Evolutionary conservation across 1,284 basidiomycete genomes (phyloP), one percentile per base, ranked within the genome.

Genomic region (Moesziomyces globuligerus): DNA sequence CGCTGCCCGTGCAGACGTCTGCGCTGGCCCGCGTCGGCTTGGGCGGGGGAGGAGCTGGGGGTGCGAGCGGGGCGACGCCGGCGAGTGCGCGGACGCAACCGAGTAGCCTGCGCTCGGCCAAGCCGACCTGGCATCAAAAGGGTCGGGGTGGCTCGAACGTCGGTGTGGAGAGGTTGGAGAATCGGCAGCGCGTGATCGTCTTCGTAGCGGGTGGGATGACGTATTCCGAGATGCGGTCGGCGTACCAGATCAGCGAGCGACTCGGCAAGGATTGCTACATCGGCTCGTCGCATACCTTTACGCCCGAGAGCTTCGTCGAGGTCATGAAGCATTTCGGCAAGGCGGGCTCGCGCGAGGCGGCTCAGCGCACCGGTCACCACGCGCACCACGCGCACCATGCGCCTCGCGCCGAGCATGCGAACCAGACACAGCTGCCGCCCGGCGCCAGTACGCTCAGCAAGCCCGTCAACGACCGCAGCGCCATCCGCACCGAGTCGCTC

Each of bases 131-230:
- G 77, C 70, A 74, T 36, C 73, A 75, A 37, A 75, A 75, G 41
- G 73, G 61, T 1, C 37, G 70, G 0, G 75, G 70, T 0, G 68
- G 55, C 2, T 51, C 25, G 18, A 60, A 45, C n/a, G 61, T 48
- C 0, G 74, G 66, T 1, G 20, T 48, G 2, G 67, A 65, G 36
- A 36, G 56, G 17, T 2, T 43, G 3, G 89, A 90, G 53, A 88
- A 86, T 49, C 88, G 89, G 57, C 91, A 94, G 81, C 86, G 95
- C n/a, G 81, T 96, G 21, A 85, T 99, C 48, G 87, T 98, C 38
- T 98, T 98, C 83, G 86, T 98, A 13, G 92, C 92, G 11, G 96
- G 96, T 28, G 96, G 96, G 1, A 90, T 96, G 88, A 96, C 95
- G 2, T 96, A 94, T 82, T 93, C 92, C 0, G 96, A 99, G 84